Percentiles rank a stretch among this genome's conserved stretches.
Conservation (phyloP, 1,284 basidiomycete genomes). For the Cutaneotrichosporon spelunceum region DNA sequence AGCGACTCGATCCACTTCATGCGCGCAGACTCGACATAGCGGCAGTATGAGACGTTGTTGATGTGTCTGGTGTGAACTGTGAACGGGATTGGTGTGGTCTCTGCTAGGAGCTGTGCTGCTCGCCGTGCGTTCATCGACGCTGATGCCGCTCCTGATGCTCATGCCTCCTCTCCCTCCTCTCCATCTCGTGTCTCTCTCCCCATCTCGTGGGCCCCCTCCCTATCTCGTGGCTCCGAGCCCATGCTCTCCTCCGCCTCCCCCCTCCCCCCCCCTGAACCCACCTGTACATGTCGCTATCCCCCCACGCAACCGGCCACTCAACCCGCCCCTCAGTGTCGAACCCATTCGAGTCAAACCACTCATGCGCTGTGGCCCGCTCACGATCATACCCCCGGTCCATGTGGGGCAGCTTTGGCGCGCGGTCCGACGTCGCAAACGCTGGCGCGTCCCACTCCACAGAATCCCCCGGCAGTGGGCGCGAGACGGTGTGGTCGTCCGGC, state of each 20-base stretch:
- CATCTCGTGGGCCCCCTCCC: neutral
- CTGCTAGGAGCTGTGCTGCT: too few relatives aligned
- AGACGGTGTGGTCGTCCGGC: conserved; percentile 40
- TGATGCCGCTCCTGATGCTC: too few relatives aligned
- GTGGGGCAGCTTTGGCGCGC: conserved; percentile 14
- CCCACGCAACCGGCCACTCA: conserved; percentile 50
- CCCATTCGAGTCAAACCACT: conserved; percentile 31
- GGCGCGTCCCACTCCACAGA: conserved; percentile 10
- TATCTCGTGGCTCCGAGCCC: too few relatives aligned
- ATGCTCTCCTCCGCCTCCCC: neutral
- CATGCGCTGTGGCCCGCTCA: conserved; percentile 19
- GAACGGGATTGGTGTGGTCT: neutral
- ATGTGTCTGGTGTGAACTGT: conserved; percentile 36
- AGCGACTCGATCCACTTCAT: conserved; percentile 39
- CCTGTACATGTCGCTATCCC: conserved; percentile 49
- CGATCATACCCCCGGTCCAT: conserved; percentile 18
- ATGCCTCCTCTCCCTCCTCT: neutral
- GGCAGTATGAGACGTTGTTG: conserved; percentile 47
- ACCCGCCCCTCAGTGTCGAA: conserved; percentile 38
- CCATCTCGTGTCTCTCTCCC: neutral
- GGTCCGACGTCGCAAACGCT: neutral
- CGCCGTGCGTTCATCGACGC: too few relatives aligned
- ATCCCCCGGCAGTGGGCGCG: conserved; percentile 23
- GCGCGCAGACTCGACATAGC: conserved; percentile 46
- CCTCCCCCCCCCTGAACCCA: conserved; percentile 24